Evolutionary conservation across 2,329 filamentous ascomycete genomes (phyloP), one percentile per base, ranked within the genome.

Genomic region (Leptodontidium sp.): DNA sequence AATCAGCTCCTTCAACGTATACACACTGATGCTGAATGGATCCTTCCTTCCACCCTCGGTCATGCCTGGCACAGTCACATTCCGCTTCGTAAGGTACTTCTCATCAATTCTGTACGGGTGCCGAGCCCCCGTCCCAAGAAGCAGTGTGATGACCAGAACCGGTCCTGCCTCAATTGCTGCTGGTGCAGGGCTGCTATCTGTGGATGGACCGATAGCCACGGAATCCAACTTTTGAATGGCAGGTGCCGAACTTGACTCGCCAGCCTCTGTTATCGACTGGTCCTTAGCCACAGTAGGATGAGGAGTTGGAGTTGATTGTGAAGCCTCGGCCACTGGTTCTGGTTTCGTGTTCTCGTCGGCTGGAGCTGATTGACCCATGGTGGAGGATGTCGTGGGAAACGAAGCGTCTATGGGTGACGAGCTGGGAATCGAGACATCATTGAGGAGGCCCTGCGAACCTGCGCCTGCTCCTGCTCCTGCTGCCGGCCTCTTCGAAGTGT

Each of bases 1-100:
- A 78, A 98, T 97, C 77, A 98, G 83, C 82, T 98, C 94, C 81
- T 98, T 98, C 73, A 98, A 83, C 2, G 93, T 97, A 79, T 98
- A 97, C 62, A 97, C 91, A 74, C 93, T 97, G 81, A 98, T 93
- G 78, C 91, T 92, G 78, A 93, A 94, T 0, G 94, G 94, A 77
- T 98, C 93, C 72, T 87, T 85, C 70, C 81, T 84, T 40, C 88
- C 89, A 32, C 80, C 78, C 68, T 86, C 85, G 11, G 84, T 87
- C 72, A 87, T 81, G 40, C 90, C 90, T 24, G 93, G 91, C 1
- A 96, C 88, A 59, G 87, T 87, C 65, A 97, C 92, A 74, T 91
- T 92, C 69, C 93, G 88, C 80, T 94, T 94, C 65, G 86, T 85
- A 65, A 98, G 84, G 77, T 98, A 98, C 77, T 89, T 93, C 76